A percentile compares a stretch with the other conserved stretches of the same genome.
These are phyloP conservation scores for Acacia concinna DNA, from an alignment of 331 rosid genomes.

Conservation along the genomic window DNA sequence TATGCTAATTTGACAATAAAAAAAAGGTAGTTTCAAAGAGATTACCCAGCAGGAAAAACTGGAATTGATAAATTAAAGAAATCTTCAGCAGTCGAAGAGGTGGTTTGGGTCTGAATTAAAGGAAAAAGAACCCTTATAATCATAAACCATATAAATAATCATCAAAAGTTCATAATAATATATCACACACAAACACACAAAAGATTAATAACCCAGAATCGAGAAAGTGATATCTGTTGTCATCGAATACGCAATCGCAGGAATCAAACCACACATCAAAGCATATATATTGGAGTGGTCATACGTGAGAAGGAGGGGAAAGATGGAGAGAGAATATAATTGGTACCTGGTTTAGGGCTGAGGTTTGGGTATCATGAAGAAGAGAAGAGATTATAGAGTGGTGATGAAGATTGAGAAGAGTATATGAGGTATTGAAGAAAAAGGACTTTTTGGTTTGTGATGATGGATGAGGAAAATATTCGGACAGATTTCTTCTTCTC, in stretches of 20 bases:
- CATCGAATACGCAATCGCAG: background rate
- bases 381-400: constrained; percentile 30
- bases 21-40: background rate
- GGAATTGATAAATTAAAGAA: background rate
- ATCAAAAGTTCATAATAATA: background rate
- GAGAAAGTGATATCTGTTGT: background rate
- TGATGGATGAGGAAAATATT: constrained; percentile 37
- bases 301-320: background rate
- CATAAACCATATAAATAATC: background rate
- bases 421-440: background rate
- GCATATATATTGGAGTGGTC: background rate
- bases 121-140: background rate
- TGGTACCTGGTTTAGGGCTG: constrained; percentile 35
- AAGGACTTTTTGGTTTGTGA: constrained; percentile 28
- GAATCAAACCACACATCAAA: background rate
- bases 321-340: background rate
- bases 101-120: background rate
- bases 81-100: background rate
- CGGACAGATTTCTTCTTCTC: constrained; percentile 46
- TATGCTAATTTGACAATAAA: background rate
- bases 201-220: background rate
- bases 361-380: constrained; percentile 30
- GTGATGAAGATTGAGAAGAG: constrained; percentile 23
- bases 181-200: background rate
- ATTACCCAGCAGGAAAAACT: background rate